Evolutionary conservation across 225 moss, liverwort and hornwort genomes (phyloP).

Genomic region (Pseudisothecium myosuroides): DNA sequence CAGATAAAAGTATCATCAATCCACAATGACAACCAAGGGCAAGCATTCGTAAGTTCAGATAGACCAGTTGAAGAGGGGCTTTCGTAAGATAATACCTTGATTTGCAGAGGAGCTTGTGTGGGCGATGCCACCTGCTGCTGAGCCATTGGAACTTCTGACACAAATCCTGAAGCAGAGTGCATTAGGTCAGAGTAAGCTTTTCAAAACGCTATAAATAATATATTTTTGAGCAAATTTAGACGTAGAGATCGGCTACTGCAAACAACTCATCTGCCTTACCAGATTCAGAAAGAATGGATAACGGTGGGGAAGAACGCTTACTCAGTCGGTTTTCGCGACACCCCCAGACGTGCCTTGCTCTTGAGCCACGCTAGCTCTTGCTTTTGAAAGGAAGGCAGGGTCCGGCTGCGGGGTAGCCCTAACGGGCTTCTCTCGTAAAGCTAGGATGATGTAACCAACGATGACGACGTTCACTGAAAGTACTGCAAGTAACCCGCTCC

Average conservation of each 20-base stretch:
- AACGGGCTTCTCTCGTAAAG: slow-evolving; percentile 50
- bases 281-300: neutral
- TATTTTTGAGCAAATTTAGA: neutral
- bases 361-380: slow-evolving; percentile 16
- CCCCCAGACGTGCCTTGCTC: neutral
- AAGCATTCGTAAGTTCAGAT: neutral
- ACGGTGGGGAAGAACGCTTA: neutral
- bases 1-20: neutral
- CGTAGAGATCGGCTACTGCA: neutral
- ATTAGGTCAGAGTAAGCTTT: neutral
- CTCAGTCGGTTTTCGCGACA: slow-evolving; percentile 14
- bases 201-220: neutral
- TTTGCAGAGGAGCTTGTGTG: slow-evolving; percentile 17
- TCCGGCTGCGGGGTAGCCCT: slow-evolving; percentile 46
- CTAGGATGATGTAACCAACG: slow-evolving; percentile 44
- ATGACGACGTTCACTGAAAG: slow-evolving; percentile 72
- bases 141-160: neutral
- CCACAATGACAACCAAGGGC: neutral
- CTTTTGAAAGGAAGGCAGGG: slow-evolving; percentile 35
- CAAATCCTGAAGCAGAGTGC: neutral
- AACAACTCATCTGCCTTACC: neutral
- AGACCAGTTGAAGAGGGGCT: neutral
- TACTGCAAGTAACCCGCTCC: slow-evolving; percentile 72
- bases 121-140: slow-evolving; percentile 19
- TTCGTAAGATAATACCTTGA: neutral